phyloP scores from a whole-genome alignment of 1,284 basidiomycete species.

The Puccinia polysora region DNA sequence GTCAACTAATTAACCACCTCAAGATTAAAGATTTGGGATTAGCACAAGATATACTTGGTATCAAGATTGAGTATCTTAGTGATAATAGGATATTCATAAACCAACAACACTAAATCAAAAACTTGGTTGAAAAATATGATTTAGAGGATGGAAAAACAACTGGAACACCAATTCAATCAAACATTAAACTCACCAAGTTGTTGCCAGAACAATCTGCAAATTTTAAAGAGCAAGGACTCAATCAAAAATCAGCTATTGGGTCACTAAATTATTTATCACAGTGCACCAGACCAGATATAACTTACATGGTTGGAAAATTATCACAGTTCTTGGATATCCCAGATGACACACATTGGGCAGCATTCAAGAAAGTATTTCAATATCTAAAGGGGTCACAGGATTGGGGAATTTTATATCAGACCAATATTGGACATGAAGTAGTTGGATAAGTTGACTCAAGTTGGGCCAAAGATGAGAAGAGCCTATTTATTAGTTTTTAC shows the following conservation, averaged over 20 bases:
- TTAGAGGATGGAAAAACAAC: constrained; percentile 7
- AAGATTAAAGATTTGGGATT: constrained; percentile 2
- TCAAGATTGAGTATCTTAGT: background rate
- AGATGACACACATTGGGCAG: background rate
- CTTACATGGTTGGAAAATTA: background rate
- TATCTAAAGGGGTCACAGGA: background rate
- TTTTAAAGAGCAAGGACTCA: background rate
- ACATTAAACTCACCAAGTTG: background rate
- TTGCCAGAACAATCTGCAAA: background rate
- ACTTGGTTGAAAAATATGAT: constrained; percentile 8
- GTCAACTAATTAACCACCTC: background rate
- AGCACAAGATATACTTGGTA: background rate
- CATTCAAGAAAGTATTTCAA: background rate
- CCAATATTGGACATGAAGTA: background rate
- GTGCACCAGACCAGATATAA: background rate
- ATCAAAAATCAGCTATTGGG: background rate
- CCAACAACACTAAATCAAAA: constrained; percentile 1
- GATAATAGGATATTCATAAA: background rate
- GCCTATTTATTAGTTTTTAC: background rate
- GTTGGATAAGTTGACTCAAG: background rate
- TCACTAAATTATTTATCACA: background rate
- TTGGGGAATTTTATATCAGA: background rate
- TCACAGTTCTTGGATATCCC: background rate
- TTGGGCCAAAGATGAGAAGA: background rate
- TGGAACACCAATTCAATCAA: constrained; percentile 1